phyloP scores from a whole-genome alignment of 768 basidiomycete genomes.

The Xerocomellus chrysenteron region DNA sequence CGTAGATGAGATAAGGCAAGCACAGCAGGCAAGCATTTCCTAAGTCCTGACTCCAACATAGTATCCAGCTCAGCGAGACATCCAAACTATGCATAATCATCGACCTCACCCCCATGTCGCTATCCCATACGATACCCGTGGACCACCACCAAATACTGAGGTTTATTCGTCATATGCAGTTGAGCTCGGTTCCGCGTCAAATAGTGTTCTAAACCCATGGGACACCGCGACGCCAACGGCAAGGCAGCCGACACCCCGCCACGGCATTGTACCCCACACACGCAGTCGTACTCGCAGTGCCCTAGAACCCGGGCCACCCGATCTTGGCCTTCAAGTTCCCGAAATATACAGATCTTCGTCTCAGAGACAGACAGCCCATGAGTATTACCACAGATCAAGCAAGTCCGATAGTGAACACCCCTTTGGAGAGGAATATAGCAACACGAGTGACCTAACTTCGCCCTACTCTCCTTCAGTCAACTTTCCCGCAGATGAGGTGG shows the following conservation, averaged over 20 bases:
- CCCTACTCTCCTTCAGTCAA: constrained; percentile 36
- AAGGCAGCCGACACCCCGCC: constrained; percentile 21
- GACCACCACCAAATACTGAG: constrained; percentile 30
- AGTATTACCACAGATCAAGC: constrained; percentile 39
- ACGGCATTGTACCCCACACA: constrained; percentile 23
- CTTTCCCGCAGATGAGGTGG: constrained; percentile 40
- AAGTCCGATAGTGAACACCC: constrained; percentile 37
- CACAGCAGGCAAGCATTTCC: background rate
- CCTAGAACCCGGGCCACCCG: constrained; percentile 26
- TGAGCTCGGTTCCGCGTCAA: constrained; percentile 27
- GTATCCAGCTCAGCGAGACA: background rate
- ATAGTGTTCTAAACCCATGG: constrained; percentile 35
- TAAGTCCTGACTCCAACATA: background rate
- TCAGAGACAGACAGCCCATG: constrained; percentile 28
- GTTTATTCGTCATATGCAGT: constrained; percentile 32
- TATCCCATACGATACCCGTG: constrained; percentile 39
- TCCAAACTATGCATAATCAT: constrained; percentile 26
- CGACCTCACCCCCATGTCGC: constrained; percentile 36
- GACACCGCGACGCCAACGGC: constrained; percentile 29
- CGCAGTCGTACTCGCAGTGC: constrained; percentile 41
- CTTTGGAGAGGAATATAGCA: constrained; percentile 14
- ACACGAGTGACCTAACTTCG: constrained; percentile 23
- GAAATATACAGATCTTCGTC: constrained; percentile 52
- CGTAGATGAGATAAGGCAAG: constrained; percentile 22
- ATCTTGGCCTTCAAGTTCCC: constrained; percentile 41